Evolutionary conservation across 331 rosid genomes (phyloP).

Genomic region (Acacia concinna): DNA sequence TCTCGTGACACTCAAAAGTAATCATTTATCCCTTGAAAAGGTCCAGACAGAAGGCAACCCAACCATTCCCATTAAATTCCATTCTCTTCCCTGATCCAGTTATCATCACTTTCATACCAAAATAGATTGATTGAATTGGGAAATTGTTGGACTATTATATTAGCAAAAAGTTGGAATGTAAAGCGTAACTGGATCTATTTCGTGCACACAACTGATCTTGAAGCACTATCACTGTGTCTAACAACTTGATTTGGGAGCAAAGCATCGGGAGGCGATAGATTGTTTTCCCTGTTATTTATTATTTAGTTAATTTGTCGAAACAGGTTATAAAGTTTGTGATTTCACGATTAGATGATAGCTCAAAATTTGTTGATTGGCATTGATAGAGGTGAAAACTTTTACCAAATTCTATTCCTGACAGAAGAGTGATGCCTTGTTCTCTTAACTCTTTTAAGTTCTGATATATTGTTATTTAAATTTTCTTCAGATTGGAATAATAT

Average conservation of each 20-base stretch:
- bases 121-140: neutral
- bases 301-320: neutral
- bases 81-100: neutral
- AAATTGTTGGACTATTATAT: neutral
- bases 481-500: neutral
- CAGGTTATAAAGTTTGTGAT: neutral
- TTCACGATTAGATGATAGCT: neutral
- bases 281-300: neutral
- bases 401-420: neutral
- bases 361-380: constrained; percentile 2
- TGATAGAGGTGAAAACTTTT: neutral
- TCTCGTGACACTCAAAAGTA: neutral
- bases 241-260: neutral
- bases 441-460: neutral
- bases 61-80: neutral
- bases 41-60: neutral
- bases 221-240: neutral
- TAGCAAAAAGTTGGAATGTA: neutral
- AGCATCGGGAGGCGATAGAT: neutral
- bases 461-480: neutral
- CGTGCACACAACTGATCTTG: neutral
- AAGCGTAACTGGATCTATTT: neutral
- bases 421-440: neutral
- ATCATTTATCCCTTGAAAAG: neutral
- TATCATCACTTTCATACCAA: neutral